Base-by-base conservation (phyloP, 768 basidiomycete genomes). In the Rickenella mellea region DNA sequence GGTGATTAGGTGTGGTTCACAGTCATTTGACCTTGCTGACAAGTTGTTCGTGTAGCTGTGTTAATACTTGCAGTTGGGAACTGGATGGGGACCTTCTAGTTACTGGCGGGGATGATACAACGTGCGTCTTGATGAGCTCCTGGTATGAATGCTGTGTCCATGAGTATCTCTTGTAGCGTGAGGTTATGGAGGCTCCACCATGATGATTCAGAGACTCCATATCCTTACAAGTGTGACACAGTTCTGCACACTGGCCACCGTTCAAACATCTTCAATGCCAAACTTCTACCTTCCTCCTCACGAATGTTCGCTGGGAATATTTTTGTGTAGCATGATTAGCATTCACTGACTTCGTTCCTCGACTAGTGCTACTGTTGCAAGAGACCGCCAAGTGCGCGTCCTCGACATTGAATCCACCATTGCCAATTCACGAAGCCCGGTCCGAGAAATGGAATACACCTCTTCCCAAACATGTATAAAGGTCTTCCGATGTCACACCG, bases 261-360 rank as follows among this genome's bases (percentile, higher is more conserved):
- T 35, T 77, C 71, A 10, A 94, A 94, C 53, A 87, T 94, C 35
- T 94, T 94, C 66, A 85, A 80, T 49, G 78, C 74, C 0, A 76
- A 85, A 35, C 80, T 87, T 70, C 66, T 94, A 1, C 87, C 88
- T 0, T 65, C 74, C 48, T 85, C 86, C 9, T 73, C 79, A n/a
- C 74, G 78, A 40, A 83, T 93, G 77, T 88, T 48, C 27, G 46
- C 46, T 36, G 27, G 30, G 25, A 50, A 52, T 42, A 46, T 54
- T 44, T 45, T n/a, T 33, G 21, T 3, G 31, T 41, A 36, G 20
- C 40, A 41, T 44, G 24, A 37, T 36, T 44, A 42, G 32, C 40
- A 15, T 21, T 19, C 11, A 33, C n/a, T n/a, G 20, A 14, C 22
- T 39, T 30, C 9, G 27, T 11, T 20, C 24, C 8, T 20, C 21